phyloP scores from a whole-genome alignment of 768 basidiomycete species.

The Hygrophorus russula region DNA sequence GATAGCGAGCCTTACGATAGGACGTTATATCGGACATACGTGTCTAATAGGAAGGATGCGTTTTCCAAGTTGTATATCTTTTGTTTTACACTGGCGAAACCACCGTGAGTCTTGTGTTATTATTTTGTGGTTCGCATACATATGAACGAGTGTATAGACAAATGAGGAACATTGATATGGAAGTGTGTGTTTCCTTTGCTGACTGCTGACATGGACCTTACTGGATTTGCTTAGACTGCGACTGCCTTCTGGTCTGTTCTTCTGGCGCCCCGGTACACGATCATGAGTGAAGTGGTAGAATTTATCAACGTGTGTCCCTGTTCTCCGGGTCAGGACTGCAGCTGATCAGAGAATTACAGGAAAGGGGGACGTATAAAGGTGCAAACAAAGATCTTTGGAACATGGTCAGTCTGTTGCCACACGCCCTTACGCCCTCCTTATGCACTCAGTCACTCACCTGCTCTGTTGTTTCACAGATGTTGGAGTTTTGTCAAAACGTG shows the following conservation, averaged over 20 bases:
- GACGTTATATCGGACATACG: slow-evolving; percentile 36
- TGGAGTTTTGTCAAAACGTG: slow-evolving; percentile 64
- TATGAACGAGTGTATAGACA: slow-evolving; percentile 27
- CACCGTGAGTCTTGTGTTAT: slow-evolving; percentile 39
- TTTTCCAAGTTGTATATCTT: slow-evolving; percentile 62
- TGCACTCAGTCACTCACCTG: not conserved
- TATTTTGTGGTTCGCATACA: not conserved
- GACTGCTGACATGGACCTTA: not conserved
- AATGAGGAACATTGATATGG: slow-evolving; percentile 72
- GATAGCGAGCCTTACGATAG: slow-evolving; percentile 45
- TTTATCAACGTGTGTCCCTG: slow-evolving; percentile 47
- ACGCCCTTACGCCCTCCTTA: not conserved
- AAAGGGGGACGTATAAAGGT: slow-evolving; percentile 56
- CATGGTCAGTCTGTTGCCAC: slow-evolving; percentile 41
- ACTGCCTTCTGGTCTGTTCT: slow-evolving; percentile 69
- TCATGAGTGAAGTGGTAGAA: slow-evolving; percentile 51
- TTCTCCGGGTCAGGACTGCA: not conserved
- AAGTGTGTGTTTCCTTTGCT: slow-evolving; percentile 31
- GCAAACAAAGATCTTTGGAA: slow-evolving; percentile 81
- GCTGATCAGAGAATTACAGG: slow-evolving; percentile 17
- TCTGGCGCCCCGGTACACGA: slow-evolving; percentile 52
- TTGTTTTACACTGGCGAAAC: slow-evolving; percentile 62
- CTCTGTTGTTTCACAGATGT: slow-evolving; percentile 35
- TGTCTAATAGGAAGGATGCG: slow-evolving; percentile 33
- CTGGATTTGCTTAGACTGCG: slow-evolving; percentile 38